A percentile compares a stretch with the other conserved stretches of the same genome.
phyloP scores from a whole-genome alignment of 768 basidiomycete genomes.

The Coprinopsis sp. region DNA sequence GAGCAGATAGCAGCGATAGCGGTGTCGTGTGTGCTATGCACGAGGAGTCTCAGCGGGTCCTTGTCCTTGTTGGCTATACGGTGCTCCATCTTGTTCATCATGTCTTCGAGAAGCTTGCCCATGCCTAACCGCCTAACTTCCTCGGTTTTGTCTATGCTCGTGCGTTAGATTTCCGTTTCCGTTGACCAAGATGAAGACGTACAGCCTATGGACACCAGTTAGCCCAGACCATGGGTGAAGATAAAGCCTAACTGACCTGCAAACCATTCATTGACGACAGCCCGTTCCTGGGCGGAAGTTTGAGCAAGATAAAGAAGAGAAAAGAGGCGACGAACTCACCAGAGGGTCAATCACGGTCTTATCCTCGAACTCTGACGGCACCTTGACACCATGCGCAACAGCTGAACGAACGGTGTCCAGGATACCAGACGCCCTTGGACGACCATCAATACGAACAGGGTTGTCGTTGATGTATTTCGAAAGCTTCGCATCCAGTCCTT shows the following conservation, averaged over 20 bases:
- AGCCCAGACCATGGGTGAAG: too few species aligned
- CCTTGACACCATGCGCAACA: constrained; percentile 62
- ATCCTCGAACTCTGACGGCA: constrained; percentile 72
- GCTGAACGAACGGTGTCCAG: constrained; percentile 55
- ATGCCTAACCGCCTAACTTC: constrained; percentile 74
- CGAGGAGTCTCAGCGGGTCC: constrained; percentile 57
- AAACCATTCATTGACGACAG: constrained; percentile 78
- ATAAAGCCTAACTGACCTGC: constrained; percentile 35
- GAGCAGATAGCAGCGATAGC: constrained; percentile 57
- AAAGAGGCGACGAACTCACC: constrained; percentile 29
- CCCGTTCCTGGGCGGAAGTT: constrained; percentile 48
- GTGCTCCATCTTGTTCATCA: constrained; percentile 56
- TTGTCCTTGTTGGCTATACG: constrained; percentile 43
- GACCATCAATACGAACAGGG: constrained; percentile 69
- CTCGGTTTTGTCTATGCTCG: constrained; percentile 59
- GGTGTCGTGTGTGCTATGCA: constrained; percentile 73
- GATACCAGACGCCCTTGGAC: constrained; percentile 69
- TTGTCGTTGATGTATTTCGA: constrained; percentile 66
- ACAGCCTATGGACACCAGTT: too few species aligned
- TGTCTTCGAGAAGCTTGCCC: constrained; percentile 67
- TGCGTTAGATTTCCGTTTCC: too few species aligned
- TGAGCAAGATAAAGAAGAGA: background rate
- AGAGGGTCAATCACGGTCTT: constrained; percentile 53
- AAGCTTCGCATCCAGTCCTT: constrained; percentile 58
- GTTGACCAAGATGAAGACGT: too few species aligned